Conservation (phyloP, 441 rosid species). For the Populus hybrid region DNA sequence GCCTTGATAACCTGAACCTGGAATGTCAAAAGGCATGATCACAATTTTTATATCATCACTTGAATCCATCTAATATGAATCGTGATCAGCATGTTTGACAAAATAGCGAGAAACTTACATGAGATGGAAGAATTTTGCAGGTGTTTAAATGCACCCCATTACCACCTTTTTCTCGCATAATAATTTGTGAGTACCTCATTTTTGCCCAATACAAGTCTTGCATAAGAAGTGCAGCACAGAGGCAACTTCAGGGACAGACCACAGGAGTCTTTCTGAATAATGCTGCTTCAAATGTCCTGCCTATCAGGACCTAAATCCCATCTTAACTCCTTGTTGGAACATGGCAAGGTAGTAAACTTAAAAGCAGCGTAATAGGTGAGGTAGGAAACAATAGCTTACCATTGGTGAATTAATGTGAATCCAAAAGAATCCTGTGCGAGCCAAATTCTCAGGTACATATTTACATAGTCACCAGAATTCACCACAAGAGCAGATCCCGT, state of each 20-base stretch:
- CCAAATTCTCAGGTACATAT: neutral
- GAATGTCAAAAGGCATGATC: neutral
- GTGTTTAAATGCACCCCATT: neutral
- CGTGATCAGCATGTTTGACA: neutral
- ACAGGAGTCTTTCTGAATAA: neutral
- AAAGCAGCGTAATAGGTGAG: neutral
- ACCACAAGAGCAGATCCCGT: constrained; percentile 75
- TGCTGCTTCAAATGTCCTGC: neutral
- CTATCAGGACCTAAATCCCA: neutral
- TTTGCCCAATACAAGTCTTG: neutral
- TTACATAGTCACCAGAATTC: constrained; percentile 55
- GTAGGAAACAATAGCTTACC: constrained; percentile 7
- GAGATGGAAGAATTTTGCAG: neutral
- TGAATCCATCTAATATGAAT: neutral
- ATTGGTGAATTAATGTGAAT: no score
- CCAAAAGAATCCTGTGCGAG: neutral
- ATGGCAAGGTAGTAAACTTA: neutral
- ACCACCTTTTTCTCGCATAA: neutral
- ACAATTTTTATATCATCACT: neutral
- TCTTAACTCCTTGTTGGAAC: neutral
- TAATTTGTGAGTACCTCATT: neutral
- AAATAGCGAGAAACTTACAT: neutral
- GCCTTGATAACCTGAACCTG: neutral
- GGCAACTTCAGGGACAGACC: neutral
- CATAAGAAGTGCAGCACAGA: constrained; percentile 1